These are phyloP conservation scores for Prunus armeniaca DNA, from an alignment of 306 rosid species.

Conservation along the genomic window DNA sequence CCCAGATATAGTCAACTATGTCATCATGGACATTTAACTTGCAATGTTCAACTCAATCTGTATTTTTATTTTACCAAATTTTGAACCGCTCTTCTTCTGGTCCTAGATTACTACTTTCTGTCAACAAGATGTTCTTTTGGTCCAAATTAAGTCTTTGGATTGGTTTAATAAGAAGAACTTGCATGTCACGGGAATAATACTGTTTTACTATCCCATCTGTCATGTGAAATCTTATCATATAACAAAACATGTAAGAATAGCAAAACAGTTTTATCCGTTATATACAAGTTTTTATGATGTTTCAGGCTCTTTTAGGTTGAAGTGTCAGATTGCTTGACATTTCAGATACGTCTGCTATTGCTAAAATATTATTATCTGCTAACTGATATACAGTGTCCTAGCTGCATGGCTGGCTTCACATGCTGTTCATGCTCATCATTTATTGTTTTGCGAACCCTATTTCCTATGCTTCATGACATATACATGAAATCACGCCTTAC, in stretches of 20 bases:
- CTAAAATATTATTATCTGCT: not conserved
- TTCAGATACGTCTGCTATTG: not conserved
- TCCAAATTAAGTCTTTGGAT: no score
- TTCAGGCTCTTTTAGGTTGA: not conserved
- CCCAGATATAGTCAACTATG: not conserved
- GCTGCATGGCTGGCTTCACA: constrained; percentile 16
- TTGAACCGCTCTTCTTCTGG: no score
- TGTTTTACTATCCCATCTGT: no score
- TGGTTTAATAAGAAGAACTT: no score
- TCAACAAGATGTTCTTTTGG: no score
- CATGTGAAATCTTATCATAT: accelerated
- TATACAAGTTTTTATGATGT: no score
- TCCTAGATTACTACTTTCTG: no score
- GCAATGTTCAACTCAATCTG: no score
- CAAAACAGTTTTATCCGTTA: no score
- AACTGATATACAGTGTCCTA: not conserved
- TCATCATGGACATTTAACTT: not conserved
- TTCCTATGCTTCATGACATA: not conserved
- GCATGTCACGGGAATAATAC: no score
- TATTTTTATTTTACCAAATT: no score
- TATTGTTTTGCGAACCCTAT: constrained; percentile 5
- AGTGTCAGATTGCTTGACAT: constrained; percentile 7
- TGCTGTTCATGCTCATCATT: constrained; percentile 11
- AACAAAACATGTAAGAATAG: accelerated
- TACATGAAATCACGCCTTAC: not conserved